Conservation (phyloP, 169 alveolate genomes). For the Cryptosporidium parvum region DNA sequence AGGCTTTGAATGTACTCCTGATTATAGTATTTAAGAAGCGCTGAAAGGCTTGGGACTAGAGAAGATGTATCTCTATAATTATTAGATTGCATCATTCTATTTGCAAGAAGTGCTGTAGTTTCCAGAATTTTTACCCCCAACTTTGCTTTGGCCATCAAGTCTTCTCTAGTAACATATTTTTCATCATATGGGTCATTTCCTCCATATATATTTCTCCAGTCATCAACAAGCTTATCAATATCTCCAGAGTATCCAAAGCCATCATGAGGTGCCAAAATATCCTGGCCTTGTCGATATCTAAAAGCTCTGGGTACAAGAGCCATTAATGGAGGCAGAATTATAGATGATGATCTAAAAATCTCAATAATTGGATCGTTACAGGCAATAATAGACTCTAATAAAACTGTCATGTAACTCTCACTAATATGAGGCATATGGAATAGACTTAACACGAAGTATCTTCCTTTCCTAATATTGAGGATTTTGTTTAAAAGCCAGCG, state of each 20-base stretch:
- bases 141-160: constrained; percentile 39
- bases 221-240: constrained; percentile 6
- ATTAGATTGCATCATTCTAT: constrained; percentile 52
- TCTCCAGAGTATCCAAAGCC: constrained; percentile 48
- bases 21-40: constrained; percentile 7
- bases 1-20: constrained; percentile 25
- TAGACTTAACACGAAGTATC: constrained; percentile 36
- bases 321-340: constrained; percentile 62
- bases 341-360: constrained; percentile 48
- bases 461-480: constrained; percentile 53
- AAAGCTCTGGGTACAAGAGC: constrained; percentile 71
- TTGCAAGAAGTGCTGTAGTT: constrained; percentile 64
- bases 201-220: constrained; percentile 22
- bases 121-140: constrained; percentile 49
- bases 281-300: constrained; percentile 63
- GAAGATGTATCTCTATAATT: constrained; percentile 51
- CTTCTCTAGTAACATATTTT: constrained; percentile 33
- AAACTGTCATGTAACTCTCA: constrained; percentile 39
- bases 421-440: constrained; percentile 73
- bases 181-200: constrained; percentile 26
- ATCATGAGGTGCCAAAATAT: constrained; percentile 56
- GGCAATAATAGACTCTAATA: constrained; percentile 45
- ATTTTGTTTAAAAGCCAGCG: constrained; percentile 65
- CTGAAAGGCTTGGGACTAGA: constrained; percentile 10
- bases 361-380: constrained; percentile 11